These are phyloP conservation scores for Ustilago crameri DNA, from an alignment of 1,284 basidiomycete genomes.

Conservation along the genomic window DNA sequence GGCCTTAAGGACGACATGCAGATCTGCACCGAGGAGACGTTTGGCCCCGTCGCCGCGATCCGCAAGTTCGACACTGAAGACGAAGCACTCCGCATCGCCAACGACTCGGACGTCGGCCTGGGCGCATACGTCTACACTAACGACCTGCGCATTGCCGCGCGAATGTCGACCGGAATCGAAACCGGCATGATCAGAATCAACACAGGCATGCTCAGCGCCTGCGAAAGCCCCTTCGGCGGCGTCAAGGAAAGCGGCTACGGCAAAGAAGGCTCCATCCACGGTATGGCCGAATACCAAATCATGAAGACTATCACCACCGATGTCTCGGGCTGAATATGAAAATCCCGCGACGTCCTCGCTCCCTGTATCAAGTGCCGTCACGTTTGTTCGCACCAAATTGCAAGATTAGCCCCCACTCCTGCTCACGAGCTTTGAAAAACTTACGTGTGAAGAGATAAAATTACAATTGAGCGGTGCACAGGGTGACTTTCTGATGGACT, in stretches of 20 bases:
- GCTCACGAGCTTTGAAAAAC: too few species aligned
- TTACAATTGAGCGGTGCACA: constrained; percentile 21
- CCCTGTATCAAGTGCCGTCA: too few species aligned
- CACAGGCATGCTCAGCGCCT: constrained; percentile 47
- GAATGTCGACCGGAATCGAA: constrained; percentile 41
- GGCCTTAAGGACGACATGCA: constrained; percentile 47
- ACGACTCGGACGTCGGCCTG: constrained; percentile 47
- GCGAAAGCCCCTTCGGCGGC: constrained; percentile 41
- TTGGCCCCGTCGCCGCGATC: constrained; percentile 57
- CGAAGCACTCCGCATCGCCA: constrained; percentile 48
- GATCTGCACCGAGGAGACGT: constrained; percentile 57
- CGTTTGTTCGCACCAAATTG: too few species aligned
- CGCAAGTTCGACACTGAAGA: constrained; percentile 53
- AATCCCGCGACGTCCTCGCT: too few species aligned
- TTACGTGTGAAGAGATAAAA: constrained; percentile 10
- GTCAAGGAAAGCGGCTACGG: constrained; percentile 45
- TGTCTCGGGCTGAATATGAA: constrained; percentile 2
- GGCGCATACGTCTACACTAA: constrained; percentile 53
- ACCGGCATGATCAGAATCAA: constrained; percentile 57
- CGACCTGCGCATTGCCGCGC: constrained; percentile 34
- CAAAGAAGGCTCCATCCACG: constrained; percentile 31
- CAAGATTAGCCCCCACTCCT: too few species aligned
- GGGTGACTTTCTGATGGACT: too few species aligned
- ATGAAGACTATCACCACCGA: constrained; percentile 42
- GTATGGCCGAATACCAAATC: constrained; percentile 39